These are phyloP conservation scores for Rosellinia necatrix DNA, from an alignment of 2,329 filamentous ascomycete species.

Conservation along the genomic window DNA sequence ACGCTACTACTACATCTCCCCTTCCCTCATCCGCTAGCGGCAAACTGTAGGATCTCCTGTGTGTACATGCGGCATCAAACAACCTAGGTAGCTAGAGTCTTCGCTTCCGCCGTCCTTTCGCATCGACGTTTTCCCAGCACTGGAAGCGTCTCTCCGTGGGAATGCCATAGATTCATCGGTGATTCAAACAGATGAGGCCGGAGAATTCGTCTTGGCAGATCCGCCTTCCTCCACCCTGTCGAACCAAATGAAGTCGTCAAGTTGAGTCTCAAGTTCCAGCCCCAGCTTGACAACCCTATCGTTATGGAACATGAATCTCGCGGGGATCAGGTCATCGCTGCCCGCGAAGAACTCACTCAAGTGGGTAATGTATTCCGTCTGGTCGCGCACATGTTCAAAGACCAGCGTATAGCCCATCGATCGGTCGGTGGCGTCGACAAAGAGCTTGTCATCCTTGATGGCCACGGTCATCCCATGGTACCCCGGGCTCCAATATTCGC, in stretches of 20 bases:
- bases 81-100: too few relatives aligned
- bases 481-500: constrained; percentile 33
- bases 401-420: constrained; percentile 23
- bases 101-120: too few relatives aligned
- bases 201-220: too few relatives aligned
- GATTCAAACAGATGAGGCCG: neutral
- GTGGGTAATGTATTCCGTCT: constrained; percentile 26
- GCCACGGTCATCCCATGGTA: constrained; percentile 28
- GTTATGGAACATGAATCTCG: constrained; percentile 29
- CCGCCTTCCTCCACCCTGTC: constrained; percentile 11
- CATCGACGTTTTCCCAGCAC: too few relatives aligned
- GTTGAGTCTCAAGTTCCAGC: constrained; percentile 18
- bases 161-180: neutral
- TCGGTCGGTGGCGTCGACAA: constrained; percentile 32
- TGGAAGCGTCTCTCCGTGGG: too few relatives aligned
- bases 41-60: too few relatives aligned
- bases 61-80: too few relatives aligned
- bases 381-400: constrained; percentile 29
- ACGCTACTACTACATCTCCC: too few relatives aligned
- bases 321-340: neutral
- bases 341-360: neutral
- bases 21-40: too few relatives aligned
- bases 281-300: constrained; percentile 28
- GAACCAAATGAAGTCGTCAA: constrained; percentile 31
- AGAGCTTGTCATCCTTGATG: constrained; percentile 30